Evolutionary conservation across 495 filamentous ascomycete genomes (phyloP), one percentile per base, ranked within the genome.

Genomic region (Aspergillus nidulans): DNA sequence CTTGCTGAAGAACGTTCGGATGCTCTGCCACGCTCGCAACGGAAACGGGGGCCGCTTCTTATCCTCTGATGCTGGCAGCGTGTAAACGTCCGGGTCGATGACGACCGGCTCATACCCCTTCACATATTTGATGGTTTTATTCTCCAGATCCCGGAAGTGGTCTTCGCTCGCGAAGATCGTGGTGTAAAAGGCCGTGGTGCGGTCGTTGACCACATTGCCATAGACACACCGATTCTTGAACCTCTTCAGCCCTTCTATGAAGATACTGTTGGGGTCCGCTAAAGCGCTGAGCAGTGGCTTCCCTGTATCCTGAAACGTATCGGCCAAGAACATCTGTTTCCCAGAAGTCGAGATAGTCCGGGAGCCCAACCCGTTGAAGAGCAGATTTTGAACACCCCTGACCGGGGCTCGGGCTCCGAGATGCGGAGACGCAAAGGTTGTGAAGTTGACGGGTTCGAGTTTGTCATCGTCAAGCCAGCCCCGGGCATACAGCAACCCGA

Each of bases 341-440:
- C 92, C 94, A 1, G 91, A 95, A 56, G 78, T 78, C 41, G 87
- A 92, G 18, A 97, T 69, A 0, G 84, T 88, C 10, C 84, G 75
- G 6, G 90, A 82, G 36, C 90, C 92, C 13, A 97, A 55, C 2
- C 85, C 78, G 69, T 98, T 98, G 81, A 82, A 96, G 6, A 92
- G 63, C 45, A 84, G 71, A 53, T 82, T 84, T 42, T 76, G 70
- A 64, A 78, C 79, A 8, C 91, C 91, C 32, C 79, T 75, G 4
- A 86, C 70, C 0, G 92, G 91, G 9, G 86, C 84, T 40, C 89
- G 79, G 7, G 92, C 89, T 18, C 92, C 92, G 0, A 97, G 81
- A 71, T 97, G 92, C 18, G 94, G 92, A 15, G 85, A 84, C 21
- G 88, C 92, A 69, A 97, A 97, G 1, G 91, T 95, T 3, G 89